phyloP scores from a whole-genome alignment of 164 flowering plant genomes.

The Brasenia schreberi region DNA sequence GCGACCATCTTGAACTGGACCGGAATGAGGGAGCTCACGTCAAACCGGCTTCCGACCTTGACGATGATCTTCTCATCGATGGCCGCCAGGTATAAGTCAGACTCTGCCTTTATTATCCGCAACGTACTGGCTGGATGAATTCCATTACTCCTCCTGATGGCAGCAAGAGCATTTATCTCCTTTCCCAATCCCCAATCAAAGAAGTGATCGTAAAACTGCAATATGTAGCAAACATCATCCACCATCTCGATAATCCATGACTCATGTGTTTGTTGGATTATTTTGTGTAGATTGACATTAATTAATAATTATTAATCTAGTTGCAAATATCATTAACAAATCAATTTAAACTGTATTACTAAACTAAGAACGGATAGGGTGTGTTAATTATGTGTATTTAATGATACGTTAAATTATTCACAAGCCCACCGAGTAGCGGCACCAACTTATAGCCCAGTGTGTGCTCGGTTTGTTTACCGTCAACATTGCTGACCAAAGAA shows the following conservation, averaged over 20 bases:
- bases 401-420: too few relatives aligned
- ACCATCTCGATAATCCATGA: not conserved
- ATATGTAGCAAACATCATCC: not conserved
- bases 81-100: slow-evolving; percentile 3
- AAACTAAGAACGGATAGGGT: too few relatives aligned
- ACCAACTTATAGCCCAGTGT: too few relatives aligned
- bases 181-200: slow-evolving; percentile 1
- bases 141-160: not conserved
- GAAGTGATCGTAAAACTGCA: slow-evolving; percentile 3
- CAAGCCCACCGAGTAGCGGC: too few relatives aligned
- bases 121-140: not conserved
- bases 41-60: not conserved
- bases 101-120: not conserved
- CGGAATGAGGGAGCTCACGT: not conserved
- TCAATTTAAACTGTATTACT: too few relatives aligned
- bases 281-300: too few relatives aligned
- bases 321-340: too few relatives aligned
- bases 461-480: too few relatives aligned
- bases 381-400: too few relatives aligned
- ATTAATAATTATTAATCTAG: too few relatives aligned
- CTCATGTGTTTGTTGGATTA: too few relatives aligned
- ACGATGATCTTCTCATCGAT: slow-evolving; percentile 2
- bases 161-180: not conserved
- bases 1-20: not conserved
- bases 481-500: too few relatives aligned